Percentiles rank a stretch among this genome's conserved stretches.
Evolutionary conservation across 352 stramenopile genomes (phyloP).

Genomic region (Phytophthora pisi): DNA sequence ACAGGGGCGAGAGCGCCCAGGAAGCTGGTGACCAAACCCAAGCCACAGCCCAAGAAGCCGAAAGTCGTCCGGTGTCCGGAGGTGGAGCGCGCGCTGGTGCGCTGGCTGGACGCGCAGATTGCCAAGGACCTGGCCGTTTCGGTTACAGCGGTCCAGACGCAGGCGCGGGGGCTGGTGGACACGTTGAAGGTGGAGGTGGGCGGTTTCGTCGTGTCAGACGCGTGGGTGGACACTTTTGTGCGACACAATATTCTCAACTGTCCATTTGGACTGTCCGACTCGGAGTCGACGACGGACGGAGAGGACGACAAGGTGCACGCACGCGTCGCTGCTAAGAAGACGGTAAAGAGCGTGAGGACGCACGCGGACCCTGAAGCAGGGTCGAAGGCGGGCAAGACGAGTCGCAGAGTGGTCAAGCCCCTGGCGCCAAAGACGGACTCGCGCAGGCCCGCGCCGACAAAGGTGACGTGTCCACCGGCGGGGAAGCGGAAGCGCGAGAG

Average conservation of each 20-base stretch:
- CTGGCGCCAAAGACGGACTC: slow-evolving; percentile 17
- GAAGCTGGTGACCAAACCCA: neutral
- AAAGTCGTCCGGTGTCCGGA: slow-evolving; percentile 67
- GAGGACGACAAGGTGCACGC: slow-evolving; percentile 9
- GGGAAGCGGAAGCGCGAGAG: slow-evolving; percentile 31
- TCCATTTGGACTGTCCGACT: slow-evolving; percentile 33
- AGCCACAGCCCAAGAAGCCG: slow-evolving; percentile 22
- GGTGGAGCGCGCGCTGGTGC: slow-evolving; percentile 64
- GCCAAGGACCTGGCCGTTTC: slow-evolving; percentile 32
- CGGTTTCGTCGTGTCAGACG: slow-evolving; percentile 34
- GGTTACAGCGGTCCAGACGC: slow-evolving; percentile 10
- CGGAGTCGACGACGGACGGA: slow-evolving; percentile 18
- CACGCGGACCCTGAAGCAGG: neutral
- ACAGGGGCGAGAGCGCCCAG: slow-evolving; percentile 42
- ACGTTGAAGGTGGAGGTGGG: slow-evolving; percentile 17
- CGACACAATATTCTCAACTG: slow-evolving; percentile 32
- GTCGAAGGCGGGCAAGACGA: slow-evolving; percentile 26
- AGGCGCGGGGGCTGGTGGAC: slow-evolving; percentile 22
- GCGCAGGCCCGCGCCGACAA: slow-evolving; percentile 3
- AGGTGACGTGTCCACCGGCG: slow-evolving; percentile 2
- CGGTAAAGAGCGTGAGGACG: neutral
- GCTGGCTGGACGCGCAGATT: slow-evolving; percentile 55
- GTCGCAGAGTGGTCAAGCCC: slow-evolving; percentile 13
- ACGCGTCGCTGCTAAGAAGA: slow-evolving; percentile 8
- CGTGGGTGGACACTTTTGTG: slow-evolving; percentile 40